Evolutionary conservation across 1,284 basidiomycete genomes (phyloP).

Genomic region (Trametes versicolor): DNA sequence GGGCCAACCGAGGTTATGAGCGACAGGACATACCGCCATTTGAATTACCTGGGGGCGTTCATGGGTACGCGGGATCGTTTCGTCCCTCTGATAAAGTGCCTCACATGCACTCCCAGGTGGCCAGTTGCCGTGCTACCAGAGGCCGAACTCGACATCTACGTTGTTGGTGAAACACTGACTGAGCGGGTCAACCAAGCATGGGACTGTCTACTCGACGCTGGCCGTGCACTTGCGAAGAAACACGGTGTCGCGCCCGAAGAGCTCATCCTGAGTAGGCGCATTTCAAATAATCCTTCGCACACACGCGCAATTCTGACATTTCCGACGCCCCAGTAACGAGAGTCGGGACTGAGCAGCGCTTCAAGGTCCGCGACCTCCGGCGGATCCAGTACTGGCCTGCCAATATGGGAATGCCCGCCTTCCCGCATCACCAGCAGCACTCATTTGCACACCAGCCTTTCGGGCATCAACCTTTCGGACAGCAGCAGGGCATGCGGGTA

Average conservation of each 20-base stretch:
- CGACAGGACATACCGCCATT: slow-evolving; percentile 41
- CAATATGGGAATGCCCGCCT: slow-evolving; percentile 1
- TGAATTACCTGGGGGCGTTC: slow-evolving; percentile 44
- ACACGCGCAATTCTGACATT: background rate
- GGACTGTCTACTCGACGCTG: slow-evolving; percentile 51
- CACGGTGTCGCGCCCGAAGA: slow-evolving; percentile 54
- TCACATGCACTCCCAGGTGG: slow-evolving; percentile 49
- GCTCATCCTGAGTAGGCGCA: slow-evolving; percentile 53
- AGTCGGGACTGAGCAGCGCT: slow-evolving; percentile 39
- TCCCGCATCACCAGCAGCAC: slow-evolving; percentile 8
- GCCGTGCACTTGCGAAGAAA: slow-evolving; percentile 44
- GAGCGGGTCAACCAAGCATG: slow-evolving; percentile 52
- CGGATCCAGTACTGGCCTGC: slow-evolving; percentile 25
- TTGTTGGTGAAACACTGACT: slow-evolving; percentile 48
- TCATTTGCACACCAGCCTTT: slow-evolving; percentile 6
- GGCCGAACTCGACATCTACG: slow-evolving; percentile 49
- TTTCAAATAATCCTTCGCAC: background rate
- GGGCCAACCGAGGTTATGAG: slow-evolving; percentile 34
- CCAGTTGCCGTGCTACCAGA: slow-evolving; percentile 51
- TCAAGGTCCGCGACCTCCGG: slow-evolving; percentile 35
- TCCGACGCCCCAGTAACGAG: slow-evolving; percentile 37
- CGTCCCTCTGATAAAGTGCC: no score
- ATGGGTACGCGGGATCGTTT: slow-evolving; percentile 47
- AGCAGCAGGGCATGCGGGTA: background rate
- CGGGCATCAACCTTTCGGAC: background rate